Evolutionary conservation across 192 early-diverging fungal species (phyloP).

Genomic region (Rhizophagus prolifer): DNA sequence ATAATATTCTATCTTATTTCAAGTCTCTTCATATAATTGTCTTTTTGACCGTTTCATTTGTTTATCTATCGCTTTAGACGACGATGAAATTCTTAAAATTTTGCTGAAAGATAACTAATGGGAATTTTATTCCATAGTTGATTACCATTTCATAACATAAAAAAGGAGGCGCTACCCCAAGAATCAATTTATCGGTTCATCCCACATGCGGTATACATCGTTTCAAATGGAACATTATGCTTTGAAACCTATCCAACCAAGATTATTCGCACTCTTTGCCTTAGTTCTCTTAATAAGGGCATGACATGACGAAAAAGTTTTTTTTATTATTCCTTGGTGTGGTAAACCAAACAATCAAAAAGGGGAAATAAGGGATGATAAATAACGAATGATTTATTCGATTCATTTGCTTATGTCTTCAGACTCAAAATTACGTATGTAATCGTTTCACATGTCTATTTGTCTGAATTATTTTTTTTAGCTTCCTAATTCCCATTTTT

Average conservation of each 20-base stretch:
- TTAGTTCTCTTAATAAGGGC: neutral
- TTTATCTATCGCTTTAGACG: neutral
- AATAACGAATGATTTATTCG: neutral
- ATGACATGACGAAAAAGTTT: neutral
- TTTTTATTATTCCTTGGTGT: neutral
- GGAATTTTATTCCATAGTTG: neutral
- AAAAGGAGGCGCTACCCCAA: neutral
- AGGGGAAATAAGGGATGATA: neutral
- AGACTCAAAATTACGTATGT: neutral
- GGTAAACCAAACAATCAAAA: neutral
- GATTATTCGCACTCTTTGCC: neutral
- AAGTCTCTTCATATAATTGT: no score
- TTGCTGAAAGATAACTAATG: neutral
- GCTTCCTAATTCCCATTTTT: neutral
- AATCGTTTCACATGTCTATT: neutral
- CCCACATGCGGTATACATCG: neutral
- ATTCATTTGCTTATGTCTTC: neutral
- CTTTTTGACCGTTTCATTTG: neutral
- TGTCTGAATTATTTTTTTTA: neutral
- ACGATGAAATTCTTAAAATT: neutral
- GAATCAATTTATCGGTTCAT: neutral
- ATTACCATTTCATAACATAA: neutral
- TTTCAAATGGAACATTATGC: neutral
- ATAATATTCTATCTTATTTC: neutral
- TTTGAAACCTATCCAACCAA: neutral